These are phyloP conservation scores for Jackrogersella minutella DNA, from an alignment of 495 filamentous ascomycete species.

Conservation along the genomic window DNA sequence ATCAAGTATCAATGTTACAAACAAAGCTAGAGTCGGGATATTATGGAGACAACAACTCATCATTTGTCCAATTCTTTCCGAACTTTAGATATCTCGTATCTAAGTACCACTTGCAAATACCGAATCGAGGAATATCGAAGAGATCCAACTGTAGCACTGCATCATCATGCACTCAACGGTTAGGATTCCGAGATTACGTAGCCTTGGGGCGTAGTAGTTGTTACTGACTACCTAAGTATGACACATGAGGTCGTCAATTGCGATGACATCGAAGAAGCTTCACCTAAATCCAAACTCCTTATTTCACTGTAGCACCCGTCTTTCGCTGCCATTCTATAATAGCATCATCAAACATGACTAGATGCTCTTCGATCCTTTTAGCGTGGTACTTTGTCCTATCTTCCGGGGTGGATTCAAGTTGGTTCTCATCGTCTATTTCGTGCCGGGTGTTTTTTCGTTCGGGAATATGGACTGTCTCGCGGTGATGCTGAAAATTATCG, in stretches of 20 bases:
- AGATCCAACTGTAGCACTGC: too few relatives aligned
- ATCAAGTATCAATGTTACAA: not conserved
- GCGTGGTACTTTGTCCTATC: slow-evolving; percentile 45
- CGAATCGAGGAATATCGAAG: too few relatives aligned
- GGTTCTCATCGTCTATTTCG: slow-evolving; percentile 38
- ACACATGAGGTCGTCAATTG: too few relatives aligned
- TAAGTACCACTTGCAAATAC: too few relatives aligned
- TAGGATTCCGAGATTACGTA: too few relatives aligned
- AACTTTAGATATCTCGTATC: not conserved
- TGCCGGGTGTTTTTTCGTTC: slow-evolving; percentile 36
- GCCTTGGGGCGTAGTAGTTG: too few relatives aligned
- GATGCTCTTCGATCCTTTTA: slow-evolving; percentile 42
- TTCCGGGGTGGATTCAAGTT: slow-evolving; percentile 42
- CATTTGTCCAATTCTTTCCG: not conserved
- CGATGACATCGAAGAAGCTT: not conserved
- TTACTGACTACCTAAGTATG: not conserved
- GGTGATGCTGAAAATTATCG: slow-evolving; percentile 51
- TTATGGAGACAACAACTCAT: not conserved
- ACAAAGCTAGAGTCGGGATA: not conserved
- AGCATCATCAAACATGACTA: slow-evolving; percentile 43
- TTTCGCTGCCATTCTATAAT: slow-evolving; percentile 49
- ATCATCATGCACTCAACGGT: too few relatives aligned
- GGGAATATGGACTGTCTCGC: slow-evolving; percentile 51
- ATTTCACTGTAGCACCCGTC: slow-evolving; percentile 30
- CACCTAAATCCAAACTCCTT: not conserved